Evolutionary conservation across 2,329 filamentous ascomycete species (phyloP).

Genomic region (Talaromyces albobiverticillius): DNA sequence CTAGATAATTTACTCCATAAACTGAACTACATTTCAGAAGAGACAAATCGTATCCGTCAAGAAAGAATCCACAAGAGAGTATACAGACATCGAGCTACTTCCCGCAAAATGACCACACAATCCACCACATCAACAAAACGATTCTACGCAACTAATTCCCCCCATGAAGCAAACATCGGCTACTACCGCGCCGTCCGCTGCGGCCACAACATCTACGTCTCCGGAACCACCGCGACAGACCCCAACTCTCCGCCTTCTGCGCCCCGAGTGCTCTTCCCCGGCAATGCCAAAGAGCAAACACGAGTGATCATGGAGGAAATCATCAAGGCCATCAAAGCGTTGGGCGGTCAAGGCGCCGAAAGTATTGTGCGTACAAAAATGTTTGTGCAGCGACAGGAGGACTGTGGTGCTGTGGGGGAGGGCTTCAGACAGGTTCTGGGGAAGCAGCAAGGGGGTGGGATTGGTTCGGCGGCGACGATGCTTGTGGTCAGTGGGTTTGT

Average conservation of each 20-base stretch:
- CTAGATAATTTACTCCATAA: too few species aligned
- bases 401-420: conserved; percentile 28
- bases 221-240: conserved; percentile 38
- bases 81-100: too few species aligned
- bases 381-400: conserved; percentile 31
- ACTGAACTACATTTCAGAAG: too few species aligned
- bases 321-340: conserved; percentile 30
- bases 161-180: conserved; percentile 34
- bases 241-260: conserved; percentile 25
- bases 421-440: conserved; percentile 30
- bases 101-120: too few species aligned
- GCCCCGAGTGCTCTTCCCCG: conserved; percentile 29
- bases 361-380: conserved; percentile 35
- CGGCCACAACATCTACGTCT: conserved; percentile 34
- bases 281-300: conserved; percentile 31
- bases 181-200: conserved; percentile 39
- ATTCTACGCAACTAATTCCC: conserved; percentile 33
- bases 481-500: conserved; percentile 23
- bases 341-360: conserved; percentile 30
- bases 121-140: too few species aligned
- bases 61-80: too few species aligned
- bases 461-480: conserved; percentile 36
- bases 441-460: conserved; percentile 19
- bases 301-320: conserved; percentile 25
- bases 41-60: too few species aligned